phyloP scores from a whole-genome alignment of 768 basidiomycete species.

The Gymnopilus junonius region DNA sequence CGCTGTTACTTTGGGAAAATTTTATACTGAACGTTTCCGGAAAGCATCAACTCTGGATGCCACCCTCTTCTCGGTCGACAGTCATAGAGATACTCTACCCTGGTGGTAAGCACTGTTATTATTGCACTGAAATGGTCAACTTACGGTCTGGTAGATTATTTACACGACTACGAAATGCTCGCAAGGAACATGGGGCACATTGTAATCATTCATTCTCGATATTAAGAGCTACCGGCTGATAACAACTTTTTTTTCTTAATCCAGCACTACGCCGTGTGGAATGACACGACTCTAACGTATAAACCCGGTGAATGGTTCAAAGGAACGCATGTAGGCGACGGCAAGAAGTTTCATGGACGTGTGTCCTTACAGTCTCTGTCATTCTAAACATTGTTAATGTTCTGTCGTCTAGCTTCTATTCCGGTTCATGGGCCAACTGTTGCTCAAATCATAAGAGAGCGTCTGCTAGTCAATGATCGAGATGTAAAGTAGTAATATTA shows the following conservation, averaged over 20 bases:
- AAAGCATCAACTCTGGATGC: slow-evolving; percentile 71
- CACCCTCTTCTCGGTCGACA: slow-evolving; percentile 57
- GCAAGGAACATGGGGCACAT: slow-evolving; percentile 42
- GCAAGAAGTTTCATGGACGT: background rate
- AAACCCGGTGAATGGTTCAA: slow-evolving; percentile 5
- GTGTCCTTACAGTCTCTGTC: background rate
- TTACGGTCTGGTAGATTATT: background rate
- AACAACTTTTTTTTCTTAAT: background rate
- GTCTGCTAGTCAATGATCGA: too few relatives aligned
- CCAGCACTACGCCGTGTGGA: slow-evolving; percentile 21
- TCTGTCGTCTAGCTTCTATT: slow-evolving; percentile 37
- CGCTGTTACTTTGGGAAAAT: background rate
- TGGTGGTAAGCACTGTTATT: slow-evolving; percentile 36
- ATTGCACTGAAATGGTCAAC: background rate
- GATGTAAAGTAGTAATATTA: too few relatives aligned
- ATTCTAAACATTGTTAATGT: background rate
- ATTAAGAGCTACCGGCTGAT: background rate
- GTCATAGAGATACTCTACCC: slow-evolving; percentile 73
- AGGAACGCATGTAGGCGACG: background rate
- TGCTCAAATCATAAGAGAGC: slow-evolving; percentile 59
- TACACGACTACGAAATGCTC: slow-evolving; percentile 40
- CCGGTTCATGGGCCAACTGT: slow-evolving; percentile 64
- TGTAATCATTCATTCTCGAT: slow-evolving; percentile 17
- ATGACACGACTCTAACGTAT: slow-evolving; percentile 11
- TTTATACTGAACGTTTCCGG: background rate